Evolutionary conservation across 2,329 filamentous ascomycete species (phyloP).

Genomic region (Emmonsiellopsis sp.): DNA sequence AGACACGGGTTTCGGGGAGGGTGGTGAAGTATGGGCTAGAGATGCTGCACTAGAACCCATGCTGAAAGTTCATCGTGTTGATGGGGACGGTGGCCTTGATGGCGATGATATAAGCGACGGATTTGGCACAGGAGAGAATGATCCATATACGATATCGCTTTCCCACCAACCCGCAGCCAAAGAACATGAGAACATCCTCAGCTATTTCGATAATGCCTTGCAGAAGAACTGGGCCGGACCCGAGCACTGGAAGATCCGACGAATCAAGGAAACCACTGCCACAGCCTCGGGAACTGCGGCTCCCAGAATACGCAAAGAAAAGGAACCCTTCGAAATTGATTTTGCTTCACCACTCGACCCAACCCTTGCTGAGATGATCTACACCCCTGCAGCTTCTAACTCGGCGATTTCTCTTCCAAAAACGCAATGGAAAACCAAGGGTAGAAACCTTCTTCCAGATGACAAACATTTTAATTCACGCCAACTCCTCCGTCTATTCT

Average conservation of each 20-base stretch:
- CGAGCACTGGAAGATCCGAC: conserved; percentile 96
- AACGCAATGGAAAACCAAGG: conserved; percentile 92
- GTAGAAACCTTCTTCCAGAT: conserved; percentile 84
- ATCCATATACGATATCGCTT: conserved; percentile 73
- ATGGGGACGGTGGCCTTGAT: conserved; percentile 40
- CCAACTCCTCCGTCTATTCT: conserved; percentile 78
- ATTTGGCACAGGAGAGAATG: conserved; percentile 39
- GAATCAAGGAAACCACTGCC: conserved; percentile 71
- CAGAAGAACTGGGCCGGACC: conserved; percentile 97
- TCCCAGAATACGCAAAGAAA: conserved; percentile 72
- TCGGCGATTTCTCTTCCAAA: conserved; percentile 78
- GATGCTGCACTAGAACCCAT: conserved; percentile 82
- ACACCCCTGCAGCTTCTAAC: conserved; percentile 72
- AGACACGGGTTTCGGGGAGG: conserved; percentile 84
- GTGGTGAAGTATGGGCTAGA: conserved; percentile 89
- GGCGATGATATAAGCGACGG: conserved; percentile 44
- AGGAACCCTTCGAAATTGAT: conserved; percentile 91
- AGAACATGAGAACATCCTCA: conserved; percentile 87
- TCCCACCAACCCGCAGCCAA: conserved; percentile 58
- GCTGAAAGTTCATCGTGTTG: conserved; percentile 61
- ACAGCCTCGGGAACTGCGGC: conserved; percentile 34
- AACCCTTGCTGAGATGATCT: conserved; percentile 64
- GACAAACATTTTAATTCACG: conserved; percentile 98
- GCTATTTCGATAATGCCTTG: conserved; percentile 92
- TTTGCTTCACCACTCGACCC: conserved; percentile 69